These are phyloP conservation scores for Colletotrichum camelliae DNA, from an alignment of 2,329 filamentous ascomycete genomes.

Conservation along the genomic window DNA sequence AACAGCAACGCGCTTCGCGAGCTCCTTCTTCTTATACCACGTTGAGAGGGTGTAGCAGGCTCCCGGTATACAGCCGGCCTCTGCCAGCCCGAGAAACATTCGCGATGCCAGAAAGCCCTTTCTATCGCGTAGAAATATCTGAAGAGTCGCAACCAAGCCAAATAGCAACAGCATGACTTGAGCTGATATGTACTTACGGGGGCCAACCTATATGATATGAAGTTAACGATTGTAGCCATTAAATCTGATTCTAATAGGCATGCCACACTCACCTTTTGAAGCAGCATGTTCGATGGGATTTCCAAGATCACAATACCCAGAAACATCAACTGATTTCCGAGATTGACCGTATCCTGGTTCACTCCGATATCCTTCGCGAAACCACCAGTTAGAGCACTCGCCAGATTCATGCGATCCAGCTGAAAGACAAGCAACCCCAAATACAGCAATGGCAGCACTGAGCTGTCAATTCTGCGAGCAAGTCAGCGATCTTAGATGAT, in stretches of 20 bases:
- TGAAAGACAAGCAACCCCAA: constrained; percentile 57
- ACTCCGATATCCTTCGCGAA: constrained; percentile 48
- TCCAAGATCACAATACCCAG: constrained; percentile 54
- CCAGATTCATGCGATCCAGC: constrained; percentile 58
- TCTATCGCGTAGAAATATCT: constrained; percentile 45
- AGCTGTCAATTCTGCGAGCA: constrained; percentile 44
- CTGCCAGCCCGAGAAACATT: constrained; percentile 49
- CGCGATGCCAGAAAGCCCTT: constrained; percentile 50
- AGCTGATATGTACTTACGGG: constrained; percentile 52
- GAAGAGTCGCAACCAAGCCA: constrained; percentile 49
- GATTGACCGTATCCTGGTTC: constrained; percentile 53
- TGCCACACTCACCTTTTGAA: constrained; percentile 31
- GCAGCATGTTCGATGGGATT: constrained; percentile 55
- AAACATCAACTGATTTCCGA: constrained; percentile 60
- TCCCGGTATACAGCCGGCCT: constrained; percentile 58
- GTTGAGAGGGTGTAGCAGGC: constrained; percentile 56
- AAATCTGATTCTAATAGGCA: not conserved
- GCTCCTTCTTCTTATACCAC: constrained; percentile 53
- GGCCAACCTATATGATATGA: constrained; percentile 37
- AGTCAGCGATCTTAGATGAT: not conserved
- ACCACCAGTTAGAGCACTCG: constrained; percentile 53
- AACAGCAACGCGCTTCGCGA: constrained; percentile 51
- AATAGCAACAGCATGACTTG: constrained; percentile 56
- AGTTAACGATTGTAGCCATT: accelerated
- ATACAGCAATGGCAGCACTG: constrained; percentile 52